These are phyloP conservation scores for Inga laurina DNA, from an alignment of 306 rosid species.

Conservation along the genomic window DNA sequence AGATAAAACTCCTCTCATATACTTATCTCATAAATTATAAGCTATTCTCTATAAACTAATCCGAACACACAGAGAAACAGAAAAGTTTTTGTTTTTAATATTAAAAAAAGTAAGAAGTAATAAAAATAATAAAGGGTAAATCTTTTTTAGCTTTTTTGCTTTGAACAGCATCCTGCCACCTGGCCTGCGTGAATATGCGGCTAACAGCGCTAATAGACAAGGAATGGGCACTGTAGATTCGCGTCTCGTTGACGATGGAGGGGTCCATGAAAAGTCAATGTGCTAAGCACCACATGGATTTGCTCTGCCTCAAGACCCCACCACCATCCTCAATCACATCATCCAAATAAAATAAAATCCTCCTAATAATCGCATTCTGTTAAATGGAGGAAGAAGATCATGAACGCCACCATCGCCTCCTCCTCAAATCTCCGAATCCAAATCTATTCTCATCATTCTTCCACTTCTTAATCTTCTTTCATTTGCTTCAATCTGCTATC, in stretches of 20 bases:
- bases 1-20: too few relatives aligned
- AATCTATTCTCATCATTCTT: background rate
- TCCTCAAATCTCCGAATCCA: background rate
- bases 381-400: background rate
- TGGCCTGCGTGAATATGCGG: background rate
- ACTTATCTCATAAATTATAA: too few relatives aligned
- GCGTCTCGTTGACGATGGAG: background rate
- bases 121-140: background rate
- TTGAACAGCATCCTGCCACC: background rate
- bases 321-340: constrained; percentile 6
- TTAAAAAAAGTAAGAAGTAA: too few relatives aligned
- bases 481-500: background rate
- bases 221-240: background rate
- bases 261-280: constrained; percentile 3
- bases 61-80: too few relatives aligned
- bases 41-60: too few relatives aligned
- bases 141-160: background rate
- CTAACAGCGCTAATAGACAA: background rate
- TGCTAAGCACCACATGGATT: constrained; percentile 31
- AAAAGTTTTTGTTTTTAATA: too few relatives aligned
- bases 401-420: background rate
- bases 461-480: background rate
- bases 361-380: background rate
- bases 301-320: constrained; percentile 36
- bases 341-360: background rate